Percentiles rank a stretch among this genome's conserved stretches.
These are phyloP conservation scores for Chrysosporium queenslandicum DNA, from an alignment of 2,329 filamentous ascomycete species.

Conservation along the genomic window DNA sequence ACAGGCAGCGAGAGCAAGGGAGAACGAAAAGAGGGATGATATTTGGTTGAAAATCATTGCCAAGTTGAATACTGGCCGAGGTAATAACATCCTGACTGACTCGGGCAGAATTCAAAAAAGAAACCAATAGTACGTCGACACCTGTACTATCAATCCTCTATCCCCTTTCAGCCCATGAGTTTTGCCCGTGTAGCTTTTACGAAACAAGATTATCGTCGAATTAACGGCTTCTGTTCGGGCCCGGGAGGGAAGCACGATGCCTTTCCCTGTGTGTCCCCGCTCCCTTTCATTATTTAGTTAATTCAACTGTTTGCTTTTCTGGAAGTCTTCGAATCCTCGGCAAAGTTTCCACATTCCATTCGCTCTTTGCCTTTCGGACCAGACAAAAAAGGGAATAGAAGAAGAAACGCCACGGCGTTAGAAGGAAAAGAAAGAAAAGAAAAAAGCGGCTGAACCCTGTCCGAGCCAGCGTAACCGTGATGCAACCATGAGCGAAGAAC, in stretches of 20 bases:
- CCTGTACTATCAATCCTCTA: background rate
- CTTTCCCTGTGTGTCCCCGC: background rate
- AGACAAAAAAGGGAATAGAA: background rate
- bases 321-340: background rate
- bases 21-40: background rate
- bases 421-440: no score
- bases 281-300: no score
- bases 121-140: constrained; percentile 6
- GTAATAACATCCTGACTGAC: background rate
- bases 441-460: background rate
- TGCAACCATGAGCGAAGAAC: constrained; percentile 4
- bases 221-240: background rate
- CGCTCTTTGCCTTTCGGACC: background rate
- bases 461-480: background rate
- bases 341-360: background rate
- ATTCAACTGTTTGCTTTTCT: background rate
- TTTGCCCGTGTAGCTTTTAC: background rate
- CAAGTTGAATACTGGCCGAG: constrained; percentile 1
- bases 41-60: background rate
- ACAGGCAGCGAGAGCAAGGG: background rate
- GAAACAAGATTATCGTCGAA: background rate
- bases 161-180: background rate
- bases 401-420: background rate
- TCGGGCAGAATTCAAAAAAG: background rate
- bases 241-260: background rate